phyloP scores from a whole-genome alignment of 2,329 filamentous ascomycete species.

The Xylaria sp. region DNA sequence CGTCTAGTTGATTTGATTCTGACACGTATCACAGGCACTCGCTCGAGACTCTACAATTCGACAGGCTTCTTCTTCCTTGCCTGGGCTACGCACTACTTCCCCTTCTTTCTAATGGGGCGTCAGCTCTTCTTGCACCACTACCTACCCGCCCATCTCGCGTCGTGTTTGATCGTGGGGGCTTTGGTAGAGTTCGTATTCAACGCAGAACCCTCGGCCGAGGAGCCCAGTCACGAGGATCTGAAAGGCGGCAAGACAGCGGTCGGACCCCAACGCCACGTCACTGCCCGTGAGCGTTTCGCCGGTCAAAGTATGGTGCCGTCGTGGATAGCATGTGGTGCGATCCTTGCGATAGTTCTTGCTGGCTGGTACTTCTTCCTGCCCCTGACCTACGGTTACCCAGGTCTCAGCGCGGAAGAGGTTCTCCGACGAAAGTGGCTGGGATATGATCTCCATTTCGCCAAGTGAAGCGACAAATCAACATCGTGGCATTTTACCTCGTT shows the following conservation, averaged over 20 bases:
- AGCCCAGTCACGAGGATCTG: slow-evolving; percentile 56
- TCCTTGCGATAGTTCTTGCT: slow-evolving; percentile 74
- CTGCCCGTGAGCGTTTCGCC: slow-evolving; percentile 83
- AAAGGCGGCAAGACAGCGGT: slow-evolving; percentile 59
- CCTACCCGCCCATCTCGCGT: slow-evolving; percentile 91
- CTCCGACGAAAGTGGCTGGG: slow-evolving; percentile 91
- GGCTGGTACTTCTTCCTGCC: slow-evolving; percentile 95
- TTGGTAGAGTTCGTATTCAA: slow-evolving; percentile 97
- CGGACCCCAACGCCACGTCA: slow-evolving; percentile 67
- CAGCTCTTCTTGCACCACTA: slow-evolving; percentile 99
- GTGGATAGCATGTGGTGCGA: slow-evolving; percentile 80
- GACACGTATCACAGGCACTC: slow-evolving; percentile 70
- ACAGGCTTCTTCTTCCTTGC: slow-evolving; percentile 99
- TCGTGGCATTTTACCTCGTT: slow-evolving; percentile 17
- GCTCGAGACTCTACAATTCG: slow-evolving; percentile 95
- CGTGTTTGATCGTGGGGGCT: slow-evolving; percentile 87
- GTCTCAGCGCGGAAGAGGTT: slow-evolving; percentile 81
- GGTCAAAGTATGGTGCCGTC: slow-evolving; percentile 79
- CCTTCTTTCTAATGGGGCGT: slow-evolving; percentile 97
- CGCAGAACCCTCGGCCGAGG: slow-evolving; percentile 76
- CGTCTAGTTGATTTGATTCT: slow-evolving; percentile 27
- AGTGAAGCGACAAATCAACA: slow-evolving; percentile 65
- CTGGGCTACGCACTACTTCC: slow-evolving; percentile 97
- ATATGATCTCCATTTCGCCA: slow-evolving; percentile 98
- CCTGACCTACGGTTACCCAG: slow-evolving; percentile 93